Conservation (phyloP, 176 grass and related monocot species). For the Saccharum spontaneum region DNA sequence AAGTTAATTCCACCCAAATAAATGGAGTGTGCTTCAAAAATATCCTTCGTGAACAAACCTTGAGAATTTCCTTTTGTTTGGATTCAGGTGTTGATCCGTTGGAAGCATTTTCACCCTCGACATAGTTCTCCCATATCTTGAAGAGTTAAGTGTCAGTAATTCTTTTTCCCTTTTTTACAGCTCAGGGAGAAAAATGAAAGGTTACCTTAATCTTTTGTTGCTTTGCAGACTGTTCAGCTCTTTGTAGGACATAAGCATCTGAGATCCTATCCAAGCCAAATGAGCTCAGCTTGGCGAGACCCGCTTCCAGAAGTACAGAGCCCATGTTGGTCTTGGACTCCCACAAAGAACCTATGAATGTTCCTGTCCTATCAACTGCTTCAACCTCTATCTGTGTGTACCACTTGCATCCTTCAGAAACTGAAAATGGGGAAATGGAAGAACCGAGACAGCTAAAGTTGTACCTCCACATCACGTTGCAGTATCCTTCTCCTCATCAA, state of each 20-base stretch:
- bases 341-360: constrained; percentile 92
- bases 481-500: constrained; percentile 93
- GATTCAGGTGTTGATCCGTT: constrained; percentile 69
- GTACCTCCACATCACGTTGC: constrained; percentile 91
- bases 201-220: constrained; percentile 82
- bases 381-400: constrained; percentile 88
- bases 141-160: constrained; percentile 25
- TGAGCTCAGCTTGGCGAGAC: constrained; percentile 82
- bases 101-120: constrained; percentile 79
- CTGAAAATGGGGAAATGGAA: neutral
- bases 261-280: constrained; percentile 82
- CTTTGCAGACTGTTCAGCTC: constrained; percentile 89
- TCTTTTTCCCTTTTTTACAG: neutral
- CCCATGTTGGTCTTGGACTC: constrained; percentile 87
- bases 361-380: constrained; percentile 88
- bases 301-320: constrained; percentile 75
- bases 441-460: neutral
- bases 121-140: constrained; percentile 96
- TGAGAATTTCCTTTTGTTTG: constrained; percentile 90
- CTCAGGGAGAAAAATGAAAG: neutral
- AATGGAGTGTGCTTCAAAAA: neutral
- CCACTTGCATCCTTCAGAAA: constrained; percentile 15
- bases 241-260: constrained; percentile 61
- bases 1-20: constrained; percentile 9
- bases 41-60: constrained; percentile 54